phyloP scores from a whole-genome alignment of 805 yeast species.

The Kuraishia ogatae region DNA sequence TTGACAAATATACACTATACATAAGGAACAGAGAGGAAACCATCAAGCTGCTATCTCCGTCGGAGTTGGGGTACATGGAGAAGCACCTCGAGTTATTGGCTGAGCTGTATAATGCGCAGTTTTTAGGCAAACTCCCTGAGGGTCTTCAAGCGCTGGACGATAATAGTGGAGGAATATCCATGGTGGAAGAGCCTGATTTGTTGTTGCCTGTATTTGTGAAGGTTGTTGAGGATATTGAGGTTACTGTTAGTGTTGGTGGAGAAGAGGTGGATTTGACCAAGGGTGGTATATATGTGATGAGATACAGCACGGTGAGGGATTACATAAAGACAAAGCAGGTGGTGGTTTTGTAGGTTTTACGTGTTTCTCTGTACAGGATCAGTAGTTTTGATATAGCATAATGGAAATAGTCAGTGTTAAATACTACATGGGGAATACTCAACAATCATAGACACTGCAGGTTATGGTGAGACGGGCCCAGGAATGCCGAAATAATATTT shows the following conservation, averaged over 20 bases:
- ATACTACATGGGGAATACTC: too few species aligned
- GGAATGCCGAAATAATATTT: too few species aligned
- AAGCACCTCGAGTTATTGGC: slow-evolving; percentile 57
- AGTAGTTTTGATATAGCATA: too few species aligned
- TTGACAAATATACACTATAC: slow-evolving; percentile 60
- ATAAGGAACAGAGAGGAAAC: slow-evolving; percentile 37
- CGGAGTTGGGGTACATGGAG: slow-evolving; percentile 61
- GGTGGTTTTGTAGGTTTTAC: slow-evolving; percentile 25
- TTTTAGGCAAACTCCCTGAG: slow-evolving; percentile 59
- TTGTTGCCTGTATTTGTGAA: slow-evolving; percentile 71
- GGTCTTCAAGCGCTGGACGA: slow-evolving; percentile 71
- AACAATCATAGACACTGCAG: too few species aligned
- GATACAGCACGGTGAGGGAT: slow-evolving; percentile 46
- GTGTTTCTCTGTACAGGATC: too few species aligned
- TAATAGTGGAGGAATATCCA: slow-evolving; percentile 51
- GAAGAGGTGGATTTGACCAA: slow-evolving; percentile 48
- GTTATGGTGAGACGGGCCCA: too few species aligned
- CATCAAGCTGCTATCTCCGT: slow-evolving; percentile 36
- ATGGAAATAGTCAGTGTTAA: too few species aligned
- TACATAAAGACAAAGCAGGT: slow-evolving; percentile 32
- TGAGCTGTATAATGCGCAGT: slow-evolving; percentile 58
- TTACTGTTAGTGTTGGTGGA: slow-evolving; percentile 35
- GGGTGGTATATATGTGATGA: slow-evolving; percentile 69
- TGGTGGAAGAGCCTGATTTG: slow-evolving; percentile 76
- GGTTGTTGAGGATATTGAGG: slow-evolving; percentile 30